Evolutionary conservation across 352 stramenopile genomes (phyloP).

Genomic region (Blastocystis sp.): DNA sequence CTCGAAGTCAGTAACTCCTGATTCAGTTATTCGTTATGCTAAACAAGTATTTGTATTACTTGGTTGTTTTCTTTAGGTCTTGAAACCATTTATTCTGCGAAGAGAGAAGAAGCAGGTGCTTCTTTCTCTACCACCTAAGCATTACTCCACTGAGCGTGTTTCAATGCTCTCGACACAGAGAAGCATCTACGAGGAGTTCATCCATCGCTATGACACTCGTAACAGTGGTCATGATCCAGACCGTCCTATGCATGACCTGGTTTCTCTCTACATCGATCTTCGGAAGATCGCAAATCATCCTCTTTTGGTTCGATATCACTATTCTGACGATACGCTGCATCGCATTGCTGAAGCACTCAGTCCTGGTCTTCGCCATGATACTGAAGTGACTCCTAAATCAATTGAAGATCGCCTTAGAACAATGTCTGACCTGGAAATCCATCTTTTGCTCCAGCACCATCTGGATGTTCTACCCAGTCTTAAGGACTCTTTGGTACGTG

Average conservation of each 20-base stretch:
- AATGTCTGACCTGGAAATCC: slow-evolving; percentile 16
- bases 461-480: background rate
- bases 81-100: slow-evolving; percentile 25
- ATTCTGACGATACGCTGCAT: background rate
- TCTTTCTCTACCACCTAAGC: background rate
- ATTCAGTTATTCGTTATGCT: background rate
- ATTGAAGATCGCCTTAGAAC: background rate
- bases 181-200: background rate
- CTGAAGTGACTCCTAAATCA: background rate
- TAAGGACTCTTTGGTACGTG: background rate
- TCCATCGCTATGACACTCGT: background rate
- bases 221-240: background rate
- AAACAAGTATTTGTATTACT: background rate
- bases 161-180: background rate
- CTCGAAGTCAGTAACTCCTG: background rate
- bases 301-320: background rate
- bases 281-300: slow-evolving; percentile 15
- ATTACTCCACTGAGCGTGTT: background rate
- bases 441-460: background rate
- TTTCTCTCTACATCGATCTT: background rate
- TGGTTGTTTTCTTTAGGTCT: background rate
- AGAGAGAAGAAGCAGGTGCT: background rate
- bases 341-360: background rate
- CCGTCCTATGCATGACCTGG: background rate
- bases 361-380: background rate